Evolutionary conservation across 1,284 basidiomycete genomes (phyloP).

Genomic region (Trichosporon ovoides): DNA sequence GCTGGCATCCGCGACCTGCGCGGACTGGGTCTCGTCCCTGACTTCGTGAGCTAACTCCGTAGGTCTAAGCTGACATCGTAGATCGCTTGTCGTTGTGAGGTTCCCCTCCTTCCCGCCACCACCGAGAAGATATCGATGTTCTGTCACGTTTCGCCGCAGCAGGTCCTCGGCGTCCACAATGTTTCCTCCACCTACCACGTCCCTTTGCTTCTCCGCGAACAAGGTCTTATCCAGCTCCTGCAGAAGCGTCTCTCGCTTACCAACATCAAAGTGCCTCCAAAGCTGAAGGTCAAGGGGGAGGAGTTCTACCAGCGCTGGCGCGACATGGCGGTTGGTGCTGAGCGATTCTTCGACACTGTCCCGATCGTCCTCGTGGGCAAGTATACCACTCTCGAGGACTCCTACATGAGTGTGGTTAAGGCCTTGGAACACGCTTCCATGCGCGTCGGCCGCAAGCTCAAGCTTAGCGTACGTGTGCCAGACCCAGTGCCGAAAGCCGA

Average conservation of each 20-base stretch:
- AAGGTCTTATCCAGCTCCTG: constrained; percentile 84
- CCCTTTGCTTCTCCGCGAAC: constrained; percentile 83
- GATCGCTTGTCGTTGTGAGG: constrained; percentile 81
- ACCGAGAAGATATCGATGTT: constrained; percentile 99
- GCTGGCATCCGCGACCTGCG: constrained; percentile 92
- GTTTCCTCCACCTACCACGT: constrained; percentile 97
- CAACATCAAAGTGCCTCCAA: constrained; percentile 56
- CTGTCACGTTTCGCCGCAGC: constrained; percentile 89
- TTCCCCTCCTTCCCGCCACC: constrained; percentile 69
- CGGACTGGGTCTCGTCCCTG: constrained; percentile 87
- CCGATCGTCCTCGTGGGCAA: constrained; percentile 93
- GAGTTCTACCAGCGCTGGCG: constrained; percentile 71
- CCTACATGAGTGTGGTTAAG: constrained; percentile 98
- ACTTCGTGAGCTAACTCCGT: constrained; percentile 60
- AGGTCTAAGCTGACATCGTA: constrained; percentile 39
- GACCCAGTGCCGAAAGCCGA: constrained; percentile 7
- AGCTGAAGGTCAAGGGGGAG: constrained; percentile 60
- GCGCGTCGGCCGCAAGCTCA: constrained; percentile 76
- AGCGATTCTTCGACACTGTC: constrained; percentile 85
- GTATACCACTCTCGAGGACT: constrained; percentile 95
- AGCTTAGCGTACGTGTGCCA: constrained; percentile 59
- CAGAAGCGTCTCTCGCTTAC: constrained; percentile 72
- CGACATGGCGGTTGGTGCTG: constrained; percentile 77
- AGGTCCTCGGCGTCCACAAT: constrained; percentile 95
- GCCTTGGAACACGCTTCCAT: constrained; percentile 95